phyloP scores from a whole-genome alignment of 768 basidiomycete species.

The Tubosaeta brunneosetosa region DNA sequence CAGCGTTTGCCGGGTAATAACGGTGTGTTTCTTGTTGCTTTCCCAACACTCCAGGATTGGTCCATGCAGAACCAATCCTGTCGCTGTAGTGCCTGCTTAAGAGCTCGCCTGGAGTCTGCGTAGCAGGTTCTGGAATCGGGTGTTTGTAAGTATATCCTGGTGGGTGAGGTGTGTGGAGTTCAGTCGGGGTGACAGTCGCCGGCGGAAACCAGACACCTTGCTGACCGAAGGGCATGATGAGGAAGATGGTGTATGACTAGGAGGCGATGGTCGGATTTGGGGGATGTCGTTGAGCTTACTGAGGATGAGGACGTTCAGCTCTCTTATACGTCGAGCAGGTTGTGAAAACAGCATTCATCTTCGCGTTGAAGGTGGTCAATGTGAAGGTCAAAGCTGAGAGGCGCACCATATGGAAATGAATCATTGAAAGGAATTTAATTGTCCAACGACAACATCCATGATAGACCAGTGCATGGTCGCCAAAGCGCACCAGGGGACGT shows the following conservation, averaged over 20 bases:
- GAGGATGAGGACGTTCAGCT: neutral
- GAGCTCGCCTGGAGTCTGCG: conserved; percentile 5
- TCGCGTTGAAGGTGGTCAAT: neutral
- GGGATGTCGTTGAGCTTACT: neutral
- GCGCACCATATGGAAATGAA: neutral
- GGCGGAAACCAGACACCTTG: neutral
- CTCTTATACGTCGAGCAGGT: neutral
- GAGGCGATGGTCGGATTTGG: neutral
- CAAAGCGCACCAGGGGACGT: no score
- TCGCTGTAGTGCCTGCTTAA: neutral
- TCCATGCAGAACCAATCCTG: neutral
- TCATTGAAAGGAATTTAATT: neutral
- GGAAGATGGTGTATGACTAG: neutral
- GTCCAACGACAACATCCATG: neutral
- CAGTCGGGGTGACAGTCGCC: neutral
- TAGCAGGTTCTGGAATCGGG: neutral
- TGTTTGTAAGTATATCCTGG: neutral
- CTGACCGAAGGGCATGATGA: conserved; percentile 1
- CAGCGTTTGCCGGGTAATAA: neutral
- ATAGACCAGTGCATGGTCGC: no score
- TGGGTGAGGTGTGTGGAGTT: conserved; percentile 1
- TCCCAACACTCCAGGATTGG: neutral
- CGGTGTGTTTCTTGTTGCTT: neutral
- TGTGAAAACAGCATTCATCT: neutral
- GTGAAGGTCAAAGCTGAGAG: neutral